A percentile compares a stretch with the other conserved stretches of the same genome.
These are phyloP conservation scores for Aspergillus homomorphus DNA, from an alignment of 495 filamentous ascomycete species.

Conservation along the genomic window DNA sequence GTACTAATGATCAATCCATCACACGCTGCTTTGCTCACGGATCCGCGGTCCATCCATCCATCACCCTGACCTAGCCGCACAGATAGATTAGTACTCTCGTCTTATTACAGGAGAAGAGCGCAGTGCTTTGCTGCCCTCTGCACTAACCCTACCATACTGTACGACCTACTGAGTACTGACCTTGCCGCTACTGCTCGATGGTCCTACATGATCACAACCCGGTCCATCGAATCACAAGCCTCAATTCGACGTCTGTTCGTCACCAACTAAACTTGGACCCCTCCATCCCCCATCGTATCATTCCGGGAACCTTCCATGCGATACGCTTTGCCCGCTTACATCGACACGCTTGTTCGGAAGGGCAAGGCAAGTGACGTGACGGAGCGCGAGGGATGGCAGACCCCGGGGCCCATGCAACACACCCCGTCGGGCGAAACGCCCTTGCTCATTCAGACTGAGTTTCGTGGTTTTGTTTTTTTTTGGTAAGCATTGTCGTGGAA, in stretches of 20 bases:
- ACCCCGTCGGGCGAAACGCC: background rate
- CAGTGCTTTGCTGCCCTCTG: background rate
- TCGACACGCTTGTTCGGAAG: too few species aligned
- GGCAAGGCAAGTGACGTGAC: too few species aligned
- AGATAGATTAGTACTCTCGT: constrained; percentile 2
- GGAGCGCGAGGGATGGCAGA: too few species aligned
- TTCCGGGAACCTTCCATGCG: background rate
- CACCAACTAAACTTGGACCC: background rate
- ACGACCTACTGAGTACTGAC: background rate
- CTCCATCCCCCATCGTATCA: background rate
- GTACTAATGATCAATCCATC: too few species aligned
- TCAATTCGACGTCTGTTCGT: constrained; percentile 2
- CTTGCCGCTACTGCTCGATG: constrained; percentile 1
- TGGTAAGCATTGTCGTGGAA: background rate
- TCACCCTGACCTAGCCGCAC: background rate
- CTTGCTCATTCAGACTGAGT: background rate
- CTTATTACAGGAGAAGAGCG: background rate
- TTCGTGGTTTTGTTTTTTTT: background rate
- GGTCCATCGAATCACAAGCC: constrained; percentile 3
- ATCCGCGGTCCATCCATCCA: background rate
- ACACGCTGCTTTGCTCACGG: background rate
- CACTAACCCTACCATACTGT: background rate
- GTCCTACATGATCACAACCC: constrained; percentile 5
- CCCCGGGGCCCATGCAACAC: background rate
- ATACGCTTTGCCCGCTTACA: too few species aligned